These are phyloP conservation scores for Chamaecrista fasciculata DNA, from an alignment of 306 rosid species.

Conservation along the genomic window DNA sequence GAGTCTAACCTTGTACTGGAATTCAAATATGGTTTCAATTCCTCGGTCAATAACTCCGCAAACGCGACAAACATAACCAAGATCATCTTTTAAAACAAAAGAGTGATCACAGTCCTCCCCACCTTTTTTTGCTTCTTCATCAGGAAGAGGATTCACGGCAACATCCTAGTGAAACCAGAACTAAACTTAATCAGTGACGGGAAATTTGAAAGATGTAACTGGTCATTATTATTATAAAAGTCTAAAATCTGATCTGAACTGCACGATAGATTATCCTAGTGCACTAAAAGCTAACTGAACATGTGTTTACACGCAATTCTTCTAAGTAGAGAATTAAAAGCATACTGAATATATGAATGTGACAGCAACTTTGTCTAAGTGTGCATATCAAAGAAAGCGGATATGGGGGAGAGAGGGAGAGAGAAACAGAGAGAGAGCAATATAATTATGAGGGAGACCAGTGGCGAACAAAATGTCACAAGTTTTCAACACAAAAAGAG, in stretches of 20 bases:
- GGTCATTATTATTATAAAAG: not conserved
- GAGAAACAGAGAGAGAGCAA: slow-evolving; percentile 4
- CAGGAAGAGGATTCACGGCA: slow-evolving; percentile 41
- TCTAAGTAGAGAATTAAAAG: not conserved
- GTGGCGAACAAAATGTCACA: not conserved
- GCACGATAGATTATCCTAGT: too few species aligned
- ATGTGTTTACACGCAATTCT: not conserved
- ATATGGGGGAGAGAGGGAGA: not conserved
- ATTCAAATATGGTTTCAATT: slow-evolving; percentile 88
- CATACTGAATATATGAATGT: not conserved
- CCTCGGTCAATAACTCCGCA: slow-evolving; percentile 76
- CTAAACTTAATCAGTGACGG: slow-evolving; percentile 18
- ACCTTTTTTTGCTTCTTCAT: slow-evolving; percentile 42
- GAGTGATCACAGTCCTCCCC: slow-evolving; percentile 76
- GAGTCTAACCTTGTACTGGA: slow-evolving; percentile 56
- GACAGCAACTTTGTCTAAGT: not conserved
- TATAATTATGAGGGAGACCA: not conserved
- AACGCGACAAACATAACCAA: slow-evolving; percentile 88
- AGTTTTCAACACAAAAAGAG: slow-evolving; percentile 19
- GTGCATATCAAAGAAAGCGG: not conserved
- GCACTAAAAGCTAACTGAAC: not conserved
- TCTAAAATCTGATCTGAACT: not conserved
- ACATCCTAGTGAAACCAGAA: slow-evolving; percentile 50
- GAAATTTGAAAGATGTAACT: not conserved
- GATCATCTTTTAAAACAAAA: slow-evolving; percentile 82